Evolutionary conservation across 1,139 yeast species (phyloP), one percentile per base, ranked within the genome.

Genomic region (Magnusiomyces starmeri): DNA sequence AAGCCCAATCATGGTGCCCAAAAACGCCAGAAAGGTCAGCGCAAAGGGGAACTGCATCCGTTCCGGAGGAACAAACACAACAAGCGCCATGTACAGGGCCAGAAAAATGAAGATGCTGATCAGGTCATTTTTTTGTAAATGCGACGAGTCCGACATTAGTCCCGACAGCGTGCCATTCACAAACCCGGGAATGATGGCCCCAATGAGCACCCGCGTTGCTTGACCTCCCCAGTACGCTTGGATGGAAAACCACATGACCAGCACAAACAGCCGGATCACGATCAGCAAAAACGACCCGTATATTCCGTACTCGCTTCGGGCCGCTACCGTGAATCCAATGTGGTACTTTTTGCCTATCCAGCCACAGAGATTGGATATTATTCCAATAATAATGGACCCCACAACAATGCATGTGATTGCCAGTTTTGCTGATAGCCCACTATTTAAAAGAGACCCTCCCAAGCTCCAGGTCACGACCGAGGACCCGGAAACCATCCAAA

Each of bases 21-120:
- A 47, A 49, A 42, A 60, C 51, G 43, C 58, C n/a, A 43, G 51
- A 50, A 54, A 58, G 6, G 61, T 57, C 14, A 55, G 54, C 26
- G 50, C 54, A 54, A 61, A 60, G 14, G 57, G 56, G 29, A 24
- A 21, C 25, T 59, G 55, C 51, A 54, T 49, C 54, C 51, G 48
- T 53, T 59, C 56, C 47, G 63, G 55, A 44, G 57, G 51, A 51
- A 54, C 52, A 37, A 54, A 58, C 39, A 24, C 32, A 27, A 60
- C 54, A 18, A 59, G 51, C 2, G 56, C 57, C 18, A 56, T 20
- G 39, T 57, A 63, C 1, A 65, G 25, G 22, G 57, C 37, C 10
- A 60, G 59, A 48, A 62, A 65, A n/a, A 66, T 57, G 26, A 65
- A 54, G 41, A 66, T 65, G 10, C 68, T 64, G 21, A 66, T 56